Base-by-base conservation (phyloP, 176 grass and related monocot genomes). In the Oryza longistaminata region DNA sequence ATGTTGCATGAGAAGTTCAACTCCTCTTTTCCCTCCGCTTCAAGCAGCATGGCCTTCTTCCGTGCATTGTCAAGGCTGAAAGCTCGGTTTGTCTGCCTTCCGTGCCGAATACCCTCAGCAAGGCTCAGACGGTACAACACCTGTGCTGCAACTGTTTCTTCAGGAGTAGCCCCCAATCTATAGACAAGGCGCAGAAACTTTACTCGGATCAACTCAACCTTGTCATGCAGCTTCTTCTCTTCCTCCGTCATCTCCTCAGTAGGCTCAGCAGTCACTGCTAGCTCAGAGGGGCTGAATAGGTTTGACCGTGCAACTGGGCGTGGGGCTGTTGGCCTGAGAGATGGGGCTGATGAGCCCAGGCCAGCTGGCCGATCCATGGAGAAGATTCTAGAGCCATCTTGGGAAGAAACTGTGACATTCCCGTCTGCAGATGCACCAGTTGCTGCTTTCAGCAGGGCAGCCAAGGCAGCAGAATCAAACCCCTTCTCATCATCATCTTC, bases 141-240 rank as follows among this genome's bases (percentile, higher is more conserved):
- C 88, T 94, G 91, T 69, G 88, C 82, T 77, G 88, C 90, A 22
- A 90, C 85, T 9, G 89, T 90, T 70, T 94, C 92, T 78, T 94
- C 90, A 67, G 85, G 87, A 75, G 91, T 94, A 71, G 87, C 85
- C 11, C 91, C 93, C 42, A 99, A 42, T 76, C 88, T 85, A 43
- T 91, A 88, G 70, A 99, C 90, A 76, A 99, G 84, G 37, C 93
- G 91, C 65, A 99, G 80, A 79, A 99, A 99, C 67, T 94, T 99
- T 45, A 96, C 90, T 69, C 83, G 78, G 37, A 99, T 90, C 62
- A 86, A 85, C 68, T 99, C 90, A 81, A 99, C 93, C 84, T 95
- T 96, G 17, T 99, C 93, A 21, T 94, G 93, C 69, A 99, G 78
- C 35, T 87, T 93, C 78, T 87, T 94, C 76, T 99, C 89, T 72